Conservation (phyloP, 805 yeast species). For the Candida sakaeoensis region DNA sequence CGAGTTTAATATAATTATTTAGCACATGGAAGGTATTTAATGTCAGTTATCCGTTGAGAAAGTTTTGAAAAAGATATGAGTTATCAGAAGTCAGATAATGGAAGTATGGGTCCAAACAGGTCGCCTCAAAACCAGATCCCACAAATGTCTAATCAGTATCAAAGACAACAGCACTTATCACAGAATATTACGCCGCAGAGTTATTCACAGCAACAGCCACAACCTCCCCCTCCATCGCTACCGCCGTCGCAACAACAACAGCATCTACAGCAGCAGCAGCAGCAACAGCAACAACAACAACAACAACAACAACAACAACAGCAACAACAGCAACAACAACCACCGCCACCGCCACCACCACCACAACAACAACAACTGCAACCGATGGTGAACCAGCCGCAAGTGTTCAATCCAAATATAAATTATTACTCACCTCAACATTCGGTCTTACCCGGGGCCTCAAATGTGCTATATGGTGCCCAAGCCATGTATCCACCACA, state of each 20-base stretch:
- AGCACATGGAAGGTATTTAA: too few species aligned
- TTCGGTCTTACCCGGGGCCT: not conserved
- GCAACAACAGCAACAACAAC: not conserved
- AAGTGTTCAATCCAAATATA: not conserved
- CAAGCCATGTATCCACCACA: slow-evolving; percentile 1
- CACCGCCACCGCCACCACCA: not conserved
- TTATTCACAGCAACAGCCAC: not conserved
- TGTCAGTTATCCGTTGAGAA: too few species aligned
- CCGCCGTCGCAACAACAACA: too few species aligned
- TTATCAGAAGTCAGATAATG: slow-evolving; percentile 1
- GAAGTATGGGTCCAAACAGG: not conserved
- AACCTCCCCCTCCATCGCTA: too few species aligned
- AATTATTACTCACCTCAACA: not conserved
- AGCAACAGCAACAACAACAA: too few species aligned
- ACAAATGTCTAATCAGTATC: not conserved
- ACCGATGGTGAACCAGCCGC: not conserved
- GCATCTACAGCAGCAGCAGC: slow-evolving; percentile 5
- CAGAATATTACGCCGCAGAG: not conserved
- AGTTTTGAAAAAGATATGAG: not conserved
- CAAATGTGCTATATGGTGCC: not conserved
- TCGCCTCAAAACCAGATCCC: slow-evolving; percentile 1
- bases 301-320: not conserved
- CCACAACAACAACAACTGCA: slow-evolving; percentile 7
- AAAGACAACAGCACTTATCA: slow-evolving; percentile 5
- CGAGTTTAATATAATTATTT: not conserved